Conservation (phyloP, 305 asterid genomes). For the Fraxinus sp. region DNA sequence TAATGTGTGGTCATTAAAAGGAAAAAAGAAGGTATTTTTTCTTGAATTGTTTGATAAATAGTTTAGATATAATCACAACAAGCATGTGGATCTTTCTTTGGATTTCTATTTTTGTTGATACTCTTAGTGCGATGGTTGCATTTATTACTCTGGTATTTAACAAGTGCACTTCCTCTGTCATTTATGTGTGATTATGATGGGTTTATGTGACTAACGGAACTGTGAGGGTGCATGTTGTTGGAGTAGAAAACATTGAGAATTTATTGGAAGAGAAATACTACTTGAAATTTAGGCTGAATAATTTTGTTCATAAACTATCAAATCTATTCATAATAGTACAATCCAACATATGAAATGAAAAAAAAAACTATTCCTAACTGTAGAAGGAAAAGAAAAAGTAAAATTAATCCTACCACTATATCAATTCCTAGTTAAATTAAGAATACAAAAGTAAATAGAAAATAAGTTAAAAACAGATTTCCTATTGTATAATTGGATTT, state of each 20-base stretch:
- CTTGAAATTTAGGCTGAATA: background rate
- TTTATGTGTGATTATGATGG: slow-evolving; percentile 10
- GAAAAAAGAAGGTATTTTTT: background rate
- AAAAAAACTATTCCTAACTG: background rate
- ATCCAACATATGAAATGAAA: background rate
- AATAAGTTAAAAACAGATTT: background rate
- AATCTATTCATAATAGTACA: background rate
- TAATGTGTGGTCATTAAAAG: background rate
- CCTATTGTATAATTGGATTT: background rate
- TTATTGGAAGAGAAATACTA: background rate
- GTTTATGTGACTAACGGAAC: slow-evolving; percentile 18
- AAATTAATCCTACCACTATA: background rate
- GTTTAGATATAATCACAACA: slow-evolving; percentile 2
- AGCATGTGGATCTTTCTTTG: slow-evolving; percentile 16
- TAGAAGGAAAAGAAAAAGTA: background rate
- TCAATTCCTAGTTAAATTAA: background rate
- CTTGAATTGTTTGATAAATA: background rate
- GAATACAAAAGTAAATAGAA: background rate
- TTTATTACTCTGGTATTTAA: background rate
- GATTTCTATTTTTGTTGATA: background rate
- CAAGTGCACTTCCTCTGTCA: background rate
- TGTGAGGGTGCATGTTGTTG: slow-evolving; percentile 3
- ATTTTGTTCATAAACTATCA: background rate
- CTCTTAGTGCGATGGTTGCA: slow-evolving; percentile 7
- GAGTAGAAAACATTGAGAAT: background rate